These are phyloP conservation scores for Amylostereum chailletii DNA, from an alignment of 1,284 basidiomycete species.

Conservation along the genomic window DNA sequence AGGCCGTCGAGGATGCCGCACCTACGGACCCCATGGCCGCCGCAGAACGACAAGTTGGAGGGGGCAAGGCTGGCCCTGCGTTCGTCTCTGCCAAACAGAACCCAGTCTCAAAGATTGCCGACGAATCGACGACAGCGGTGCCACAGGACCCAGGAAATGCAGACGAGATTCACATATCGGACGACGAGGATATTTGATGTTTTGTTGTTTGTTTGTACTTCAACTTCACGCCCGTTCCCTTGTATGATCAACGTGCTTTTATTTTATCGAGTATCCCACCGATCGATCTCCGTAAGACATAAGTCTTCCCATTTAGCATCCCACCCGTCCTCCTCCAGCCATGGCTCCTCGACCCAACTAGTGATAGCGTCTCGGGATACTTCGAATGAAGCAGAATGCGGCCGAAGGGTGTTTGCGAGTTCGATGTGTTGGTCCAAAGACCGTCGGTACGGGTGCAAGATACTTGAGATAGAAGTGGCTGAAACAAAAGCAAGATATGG, in stretches of 20 bases:
- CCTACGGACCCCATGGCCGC: slow-evolving; percentile 66
- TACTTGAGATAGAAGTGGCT: slow-evolving; percentile 49
- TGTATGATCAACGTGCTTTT: neutral
- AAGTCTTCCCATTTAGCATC: slow-evolving; percentile 66
- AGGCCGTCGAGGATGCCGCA: slow-evolving; percentile 46
- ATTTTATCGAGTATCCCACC: slow-evolving; percentile 39
- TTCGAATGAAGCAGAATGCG: slow-evolving; percentile 60
- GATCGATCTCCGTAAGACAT: slow-evolving; percentile 62
- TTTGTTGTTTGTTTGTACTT: slow-evolving; percentile 13
- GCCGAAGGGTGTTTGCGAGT: slow-evolving; percentile 48
- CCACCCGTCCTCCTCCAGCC: slow-evolving; percentile 61
- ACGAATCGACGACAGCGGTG: slow-evolving; percentile 17
- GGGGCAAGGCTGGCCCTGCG: slow-evolving; percentile 23
- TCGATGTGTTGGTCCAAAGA: slow-evolving; percentile 50
- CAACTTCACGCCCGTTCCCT: too few relatives aligned
- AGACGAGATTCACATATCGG: slow-evolving; percentile 80
- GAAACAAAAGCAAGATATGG: neutral
- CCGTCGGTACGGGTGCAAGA: slow-evolving; percentile 60
- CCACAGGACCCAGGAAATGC: slow-evolving; percentile 39
- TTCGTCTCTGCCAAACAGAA: slow-evolving; percentile 28
- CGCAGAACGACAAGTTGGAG: slow-evolving; percentile 35
- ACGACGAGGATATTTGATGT: slow-evolving; percentile 56
- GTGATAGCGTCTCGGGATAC: slow-evolving; percentile 49
- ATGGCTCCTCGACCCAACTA: slow-evolving; percentile 59
- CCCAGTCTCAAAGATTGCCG: slow-evolving; percentile 15